Evolutionary conservation across 805 yeast species (phyloP), one percentile per base, ranked within the genome.

Genomic region (Teunomyces aglyptinius): DNA sequence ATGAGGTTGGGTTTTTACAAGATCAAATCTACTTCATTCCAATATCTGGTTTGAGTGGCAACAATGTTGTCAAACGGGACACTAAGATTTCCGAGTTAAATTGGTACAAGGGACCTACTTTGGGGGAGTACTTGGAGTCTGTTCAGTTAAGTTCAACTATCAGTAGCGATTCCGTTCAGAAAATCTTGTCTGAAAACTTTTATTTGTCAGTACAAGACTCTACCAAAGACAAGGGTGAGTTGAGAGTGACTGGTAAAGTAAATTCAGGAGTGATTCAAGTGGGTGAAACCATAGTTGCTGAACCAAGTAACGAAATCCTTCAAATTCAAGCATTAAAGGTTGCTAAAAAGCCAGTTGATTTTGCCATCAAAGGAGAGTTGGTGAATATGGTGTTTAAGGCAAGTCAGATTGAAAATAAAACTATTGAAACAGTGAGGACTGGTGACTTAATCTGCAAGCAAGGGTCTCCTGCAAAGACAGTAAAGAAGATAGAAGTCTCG

Each of bases 21-120:
- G 65, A 73, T 35, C 63, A 67, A 41, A 55, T 85, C 2, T 57
- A 63, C 2, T 85, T 80, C 51, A 70, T 87, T 2, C 94, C 95
- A 2, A 77, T 83, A 22, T 81, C 88, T 7, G 95, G 92, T 0
- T 71, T 82, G 40, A 61, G 75, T 3, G 95, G 95, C 7, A 79
- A 73, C 42, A 85, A 86, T 56, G 83, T 87, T 10, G 79, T 78
- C 12, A 77, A 74, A 22, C 61, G 64, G 34, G 71, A 75, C 5
- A 19, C 43, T 2, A 44, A 58, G 2, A 42, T 56, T 16, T 29
- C 64, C 50, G 73, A 67, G 51, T 61, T 63, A 49, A 28, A 68
- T 18, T 78, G 86, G 86, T 72, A 77, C 66, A 61, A 49, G 20
- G 76, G 77, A 0, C 71, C 71, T 6, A 72, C 76, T 0, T 62